These are phyloP conservation scores for Pascua guehoae DNA, from an alignment of 1,284 basidiomycete species.

Conservation along the genomic window DNA sequence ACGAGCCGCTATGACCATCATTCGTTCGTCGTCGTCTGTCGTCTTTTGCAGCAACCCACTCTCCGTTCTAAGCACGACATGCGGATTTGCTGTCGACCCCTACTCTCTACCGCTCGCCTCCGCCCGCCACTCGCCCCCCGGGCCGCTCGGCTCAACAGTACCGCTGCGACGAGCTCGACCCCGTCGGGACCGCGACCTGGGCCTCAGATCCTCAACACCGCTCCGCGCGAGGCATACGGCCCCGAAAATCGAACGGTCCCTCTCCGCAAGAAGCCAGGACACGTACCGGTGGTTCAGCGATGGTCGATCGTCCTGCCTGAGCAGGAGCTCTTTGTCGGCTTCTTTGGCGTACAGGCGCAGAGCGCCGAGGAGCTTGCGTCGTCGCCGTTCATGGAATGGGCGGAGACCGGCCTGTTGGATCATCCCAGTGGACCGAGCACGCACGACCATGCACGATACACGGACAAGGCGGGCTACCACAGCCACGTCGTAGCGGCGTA, in stretches of 20 bases:
- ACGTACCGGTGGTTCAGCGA: conserved; percentile 9
- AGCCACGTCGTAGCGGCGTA: conserved; percentile 14
- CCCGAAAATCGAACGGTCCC: neutral
- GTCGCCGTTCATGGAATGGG: conserved; percentile 2
- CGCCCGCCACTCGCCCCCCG: no score
- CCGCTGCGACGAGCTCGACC: no score
- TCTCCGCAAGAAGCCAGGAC: conserved; percentile 1
- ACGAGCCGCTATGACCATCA: no score
- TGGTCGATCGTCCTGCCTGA: conserved; percentile 2
- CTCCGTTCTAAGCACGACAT: no score
- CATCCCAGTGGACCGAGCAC: neutral
- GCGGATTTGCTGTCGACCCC: no score
- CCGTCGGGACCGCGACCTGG: neutral
- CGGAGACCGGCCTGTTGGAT: neutral
- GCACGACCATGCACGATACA: conserved; percentile 9
- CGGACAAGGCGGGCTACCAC: neutral
- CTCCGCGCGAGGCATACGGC: conserved; percentile 1
- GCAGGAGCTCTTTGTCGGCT: neutral
- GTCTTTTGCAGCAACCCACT: no score
- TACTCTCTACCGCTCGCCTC: no score
- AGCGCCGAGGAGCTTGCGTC: neutral
- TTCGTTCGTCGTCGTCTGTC: no score
- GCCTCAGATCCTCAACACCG: neutral
- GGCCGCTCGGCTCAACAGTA: no score
- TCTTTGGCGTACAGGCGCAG: conserved; percentile 4